Evolutionary conservation across 148 eudicot genomes (phyloP).

Genomic region (Tetragonia tetragonoides): DNA sequence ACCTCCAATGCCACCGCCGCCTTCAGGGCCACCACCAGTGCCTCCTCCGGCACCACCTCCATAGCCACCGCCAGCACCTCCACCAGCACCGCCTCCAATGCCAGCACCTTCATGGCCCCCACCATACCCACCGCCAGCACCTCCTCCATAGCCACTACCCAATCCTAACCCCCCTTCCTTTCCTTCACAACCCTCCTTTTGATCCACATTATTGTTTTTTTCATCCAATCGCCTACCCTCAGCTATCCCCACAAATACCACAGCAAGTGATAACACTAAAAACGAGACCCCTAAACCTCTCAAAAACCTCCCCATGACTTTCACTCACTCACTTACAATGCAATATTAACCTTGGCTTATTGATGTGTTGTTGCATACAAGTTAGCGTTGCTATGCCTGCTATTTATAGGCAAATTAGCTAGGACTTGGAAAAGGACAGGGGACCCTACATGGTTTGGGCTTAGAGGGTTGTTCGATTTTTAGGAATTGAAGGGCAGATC

Average conservation of each 20-base stretch:
- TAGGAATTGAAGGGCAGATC: neutral
- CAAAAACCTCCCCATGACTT: constrained; percentile 22
- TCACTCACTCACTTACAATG: constrained; percentile 3
- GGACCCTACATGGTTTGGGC: constrained; percentile 4
- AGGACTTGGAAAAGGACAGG: constrained; percentile 10
- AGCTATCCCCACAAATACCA: constrained; percentile 29
- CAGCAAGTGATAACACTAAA: constrained; percentile 19
- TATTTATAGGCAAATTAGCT: constrained; percentile 30
- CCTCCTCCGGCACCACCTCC: constrained; percentile 17
- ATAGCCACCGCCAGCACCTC: neutral
- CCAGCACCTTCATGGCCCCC: constrained; percentile 19
- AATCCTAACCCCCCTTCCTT: constrained; percentile 13
- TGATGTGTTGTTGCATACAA: constrained; percentile 2
- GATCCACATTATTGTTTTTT: constrained; percentile 11
- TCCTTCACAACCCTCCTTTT: constrained; percentile 21
- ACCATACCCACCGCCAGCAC: constrained; percentile 17
- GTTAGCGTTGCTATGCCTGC: neutral
- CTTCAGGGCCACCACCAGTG: constrained; percentile 11
- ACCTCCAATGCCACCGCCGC: constrained; percentile 3
- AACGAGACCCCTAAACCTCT: constrained; percentile 27
- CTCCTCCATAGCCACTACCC: constrained; percentile 10
- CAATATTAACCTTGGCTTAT: neutral
- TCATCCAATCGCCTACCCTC: constrained; percentile 32
- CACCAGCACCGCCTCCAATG: constrained; percentile 1
- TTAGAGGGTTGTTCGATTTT: neutral